phyloP scores from a whole-genome alignment of 768 basidiomycete species.

The Lyophyllum atratum region DNA sequence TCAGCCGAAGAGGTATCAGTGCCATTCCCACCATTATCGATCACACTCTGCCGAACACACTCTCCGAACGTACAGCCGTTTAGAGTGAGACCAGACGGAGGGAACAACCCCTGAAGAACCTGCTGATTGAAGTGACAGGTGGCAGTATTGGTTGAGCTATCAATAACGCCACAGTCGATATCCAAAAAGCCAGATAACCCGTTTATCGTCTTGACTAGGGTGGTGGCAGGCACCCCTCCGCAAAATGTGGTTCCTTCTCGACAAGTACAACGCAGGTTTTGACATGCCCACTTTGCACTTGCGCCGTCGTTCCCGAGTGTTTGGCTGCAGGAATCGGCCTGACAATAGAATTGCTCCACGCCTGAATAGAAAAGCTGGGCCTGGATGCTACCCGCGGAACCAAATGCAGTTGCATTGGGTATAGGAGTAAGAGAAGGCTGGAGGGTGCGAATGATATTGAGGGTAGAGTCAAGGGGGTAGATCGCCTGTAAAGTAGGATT shows the following conservation, averaged over 20 bases:
- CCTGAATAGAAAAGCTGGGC: slow-evolving; percentile 80
- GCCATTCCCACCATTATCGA: slow-evolving; percentile 53
- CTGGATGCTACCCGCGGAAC: slow-evolving; percentile 50
- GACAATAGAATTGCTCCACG: slow-evolving; percentile 87
- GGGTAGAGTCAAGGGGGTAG: slow-evolving; percentile 67
- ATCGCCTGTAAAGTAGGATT: slow-evolving; percentile 83
- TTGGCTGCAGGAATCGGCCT: slow-evolving; percentile 72
- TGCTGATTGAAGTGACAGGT: slow-evolving; percentile 80
- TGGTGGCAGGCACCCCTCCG: slow-evolving; percentile 44
- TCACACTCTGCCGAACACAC: slow-evolving; percentile 80
- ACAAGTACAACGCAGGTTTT: slow-evolving; percentile 76
- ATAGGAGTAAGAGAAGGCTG: slow-evolving; percentile 70
- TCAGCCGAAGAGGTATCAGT: slow-evolving; percentile 27
- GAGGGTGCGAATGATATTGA: slow-evolving; percentile 80
- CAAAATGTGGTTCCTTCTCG: slow-evolving; percentile 73
- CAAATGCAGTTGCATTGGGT: slow-evolving; percentile 62
- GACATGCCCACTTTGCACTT: slow-evolving; percentile 67
- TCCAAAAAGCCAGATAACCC: slow-evolving; percentile 61
- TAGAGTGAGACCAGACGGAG: slow-evolving; percentile 68
- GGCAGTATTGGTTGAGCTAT: slow-evolving; percentile 44
- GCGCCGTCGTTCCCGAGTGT: slow-evolving; percentile 38
- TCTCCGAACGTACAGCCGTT: slow-evolving; percentile 84
- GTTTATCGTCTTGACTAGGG: slow-evolving; percentile 68
- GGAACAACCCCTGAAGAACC: slow-evolving; percentile 70
- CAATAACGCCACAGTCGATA: slow-evolving; percentile 62